Evolutionary conservation across 1,284 basidiomycete species (phyloP), one percentile per base, ranked within the genome.

Genomic region (Ceratobasidium theobromae): DNA sequence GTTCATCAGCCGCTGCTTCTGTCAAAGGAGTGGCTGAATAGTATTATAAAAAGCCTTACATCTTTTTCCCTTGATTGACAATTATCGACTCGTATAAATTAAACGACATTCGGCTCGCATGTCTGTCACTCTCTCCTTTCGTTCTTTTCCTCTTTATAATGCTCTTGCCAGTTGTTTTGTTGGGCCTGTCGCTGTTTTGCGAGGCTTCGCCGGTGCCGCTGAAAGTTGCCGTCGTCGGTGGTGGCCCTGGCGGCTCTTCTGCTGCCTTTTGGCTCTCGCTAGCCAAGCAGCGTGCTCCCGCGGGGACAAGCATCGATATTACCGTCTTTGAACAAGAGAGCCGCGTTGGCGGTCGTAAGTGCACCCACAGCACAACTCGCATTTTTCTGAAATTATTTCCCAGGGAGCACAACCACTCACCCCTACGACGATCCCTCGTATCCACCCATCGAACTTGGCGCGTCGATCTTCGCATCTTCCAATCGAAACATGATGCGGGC

Each of bases 401-500:
- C 23, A 45, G 53, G 53, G 3, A 55, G 18, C n/a, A 45, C 53
- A 18, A 43, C 38, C 4, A 23, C 43, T 25, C 43, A 55, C n/a
- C 53, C 53, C 16, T 55, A 55, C 53, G 43, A 55, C 25, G 21
- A 55, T n/a, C 14, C 40, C 11, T 25, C 53, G 21, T 55, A 55
- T 21, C 38, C 4, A 2, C 53, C 53, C 25, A 30, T 55, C n/a
- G 38, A 55, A 55, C 53, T 96, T 0, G 96, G 96, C 1, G 96
- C 89, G 0, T 91, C 88, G 46, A 91, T 98, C 69, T 98, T 97
- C 75, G 89, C 95, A 2, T 74, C 82, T 53, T 84, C 82, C 2
- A 95, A 97, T 78, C 86, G 84, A 74, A 94, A 95, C 74, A 74
- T 95, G 62, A 87, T 87, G 84, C 84, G 89, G 68, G 93, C 92